Percentiles rank a stretch among this genome's conserved stretches.
Evolutionary conservation across 192 early-diverging fungal species (phyloP).

Genomic region (Pecoramyces ruminantium): DNA sequence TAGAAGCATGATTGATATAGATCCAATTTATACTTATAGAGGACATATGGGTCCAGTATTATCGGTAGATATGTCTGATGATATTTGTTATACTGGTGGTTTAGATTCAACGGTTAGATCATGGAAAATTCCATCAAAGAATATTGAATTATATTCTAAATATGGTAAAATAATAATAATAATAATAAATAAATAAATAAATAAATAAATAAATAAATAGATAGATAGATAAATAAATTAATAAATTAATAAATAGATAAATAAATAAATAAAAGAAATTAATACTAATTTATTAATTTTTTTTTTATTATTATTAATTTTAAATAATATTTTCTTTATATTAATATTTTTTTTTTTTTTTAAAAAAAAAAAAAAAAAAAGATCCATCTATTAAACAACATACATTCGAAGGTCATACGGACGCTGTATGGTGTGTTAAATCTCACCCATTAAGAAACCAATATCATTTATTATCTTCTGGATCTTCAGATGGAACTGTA

Average conservation of each 20-base stretch:
- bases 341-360: too few relatives aligned
- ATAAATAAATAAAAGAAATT: too few relatives aligned
- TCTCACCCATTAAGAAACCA: slow-evolving; percentile 33
- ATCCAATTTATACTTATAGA: slow-evolving; percentile 53
- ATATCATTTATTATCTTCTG: slow-evolving; percentile 42
- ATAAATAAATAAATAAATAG: too few relatives aligned
- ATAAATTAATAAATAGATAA: too few relatives aligned
- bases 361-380: too few relatives aligned
- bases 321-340: too few relatives aligned
- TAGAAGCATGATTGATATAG: slow-evolving; percentile 25
- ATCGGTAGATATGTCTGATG: slow-evolving; percentile 35
- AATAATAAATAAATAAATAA: too few relatives aligned
- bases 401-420: slow-evolving; percentile 61
- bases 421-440: slow-evolving; percentile 70
- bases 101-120: slow-evolving; percentile 52
- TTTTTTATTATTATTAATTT: too few relatives aligned
- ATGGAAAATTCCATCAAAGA: slow-evolving; percentile 38
- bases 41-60: slow-evolving; percentile 57
- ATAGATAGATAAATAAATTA: too few relatives aligned
- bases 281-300: too few relatives aligned
- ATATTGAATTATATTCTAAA: slow-evolving; percentile 31
- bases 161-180: slow-evolving; percentile 6
- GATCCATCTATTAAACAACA: slow-evolving; percentile 13
- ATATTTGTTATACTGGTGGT: slow-evolving; percentile 53
- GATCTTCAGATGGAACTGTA: slow-evolving; percentile 60